phyloP scores from a whole-genome alignment of 805 yeast genomes.

The Yamadazyma ubonensis region DNA sequence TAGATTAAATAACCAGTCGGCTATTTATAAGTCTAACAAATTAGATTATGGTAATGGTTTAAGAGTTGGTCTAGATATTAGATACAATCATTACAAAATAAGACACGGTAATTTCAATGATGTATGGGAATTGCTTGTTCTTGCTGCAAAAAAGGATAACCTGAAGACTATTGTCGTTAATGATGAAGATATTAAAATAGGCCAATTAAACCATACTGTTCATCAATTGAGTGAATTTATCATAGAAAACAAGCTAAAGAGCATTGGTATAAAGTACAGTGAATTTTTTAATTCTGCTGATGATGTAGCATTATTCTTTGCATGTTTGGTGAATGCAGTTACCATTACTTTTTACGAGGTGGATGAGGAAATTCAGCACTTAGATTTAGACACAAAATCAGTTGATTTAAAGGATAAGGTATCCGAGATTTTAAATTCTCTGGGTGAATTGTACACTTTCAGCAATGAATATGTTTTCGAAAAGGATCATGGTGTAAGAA shows the following conservation, averaged over 20 bases:
- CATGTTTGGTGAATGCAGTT: conserved; percentile 45
- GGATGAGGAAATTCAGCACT: conserved; percentile 10
- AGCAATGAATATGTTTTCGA: conserved; percentile 29
- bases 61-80: conserved; percentile 65
- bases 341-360: conserved; percentile 40
- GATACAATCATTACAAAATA: conserved; percentile 57
- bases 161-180: conserved; percentile 8
- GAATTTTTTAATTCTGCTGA: conserved; percentile 23
- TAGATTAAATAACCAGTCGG: conserved; percentile 66
- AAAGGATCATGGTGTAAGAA: conserved; percentile 39
- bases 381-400: background rate
- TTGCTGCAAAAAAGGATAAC: conserved; percentile 23
- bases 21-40: conserved; percentile 71
- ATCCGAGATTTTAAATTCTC: background rate
- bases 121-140: conserved; percentile 58
- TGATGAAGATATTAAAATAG: conserved; percentile 14
- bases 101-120: conserved; percentile 78
- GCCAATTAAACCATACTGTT: conserved; percentile 29
- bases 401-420: background rate
- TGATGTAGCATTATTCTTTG: conserved; percentile 40
- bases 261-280: conserved; percentile 27
- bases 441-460: conserved; percentile 15
- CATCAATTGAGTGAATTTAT: conserved; percentile 21
- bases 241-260: conserved; percentile 14
- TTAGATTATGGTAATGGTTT: conserved; percentile 72